Conservation (phyloP, 176 grass and related monocot species). For the Oropetium thomaeum region DNA sequence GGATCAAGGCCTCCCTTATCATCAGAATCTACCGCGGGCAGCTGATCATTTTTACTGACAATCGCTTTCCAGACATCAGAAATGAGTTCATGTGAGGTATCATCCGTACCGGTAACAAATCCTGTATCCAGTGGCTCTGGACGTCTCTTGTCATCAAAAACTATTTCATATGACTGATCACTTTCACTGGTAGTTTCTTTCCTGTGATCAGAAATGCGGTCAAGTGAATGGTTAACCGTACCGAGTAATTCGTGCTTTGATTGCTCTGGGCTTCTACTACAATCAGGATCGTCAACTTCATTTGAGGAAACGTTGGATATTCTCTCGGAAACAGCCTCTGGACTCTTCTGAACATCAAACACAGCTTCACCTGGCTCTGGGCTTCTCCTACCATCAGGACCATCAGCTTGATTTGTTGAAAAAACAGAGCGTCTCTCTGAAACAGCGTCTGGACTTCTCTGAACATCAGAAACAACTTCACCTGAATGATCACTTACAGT, state of each 20-base stretch:
- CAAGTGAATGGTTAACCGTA: constrained; percentile 11
- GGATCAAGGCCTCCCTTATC: neutral
- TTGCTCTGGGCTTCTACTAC: neutral
- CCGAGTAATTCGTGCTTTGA: constrained; percentile 20
- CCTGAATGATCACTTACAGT: constrained; percentile 25
- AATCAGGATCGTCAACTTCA: constrained; percentile 13
- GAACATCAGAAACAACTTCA: constrained; percentile 27
- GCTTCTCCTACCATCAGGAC: neutral
- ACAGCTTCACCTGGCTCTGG: neutral
- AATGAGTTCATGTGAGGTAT: constrained; percentile 10
- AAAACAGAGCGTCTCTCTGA: constrained; percentile 8
- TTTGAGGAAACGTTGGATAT: constrained; percentile 9
- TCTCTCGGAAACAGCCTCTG: constrained; percentile 17
- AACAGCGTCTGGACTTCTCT: constrained; percentile 26
- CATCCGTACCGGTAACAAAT: neutral
- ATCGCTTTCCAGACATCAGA: constrained; percentile 44
- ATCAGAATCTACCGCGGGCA: neutral
- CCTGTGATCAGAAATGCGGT: neutral
- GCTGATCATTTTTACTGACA: constrained; percentile 9
- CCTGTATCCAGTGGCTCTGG: constrained; percentile 6
- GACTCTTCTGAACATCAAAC: constrained; percentile 30
- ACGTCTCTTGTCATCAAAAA: constrained; percentile 19
- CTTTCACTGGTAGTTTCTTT: constrained; percentile 17
- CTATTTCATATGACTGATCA: constrained; percentile 12
- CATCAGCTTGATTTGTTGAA: constrained; percentile 10